Conservation (phyloP, 805 yeast genomes). For the Hanseniaspora nectarophila region DNA sequence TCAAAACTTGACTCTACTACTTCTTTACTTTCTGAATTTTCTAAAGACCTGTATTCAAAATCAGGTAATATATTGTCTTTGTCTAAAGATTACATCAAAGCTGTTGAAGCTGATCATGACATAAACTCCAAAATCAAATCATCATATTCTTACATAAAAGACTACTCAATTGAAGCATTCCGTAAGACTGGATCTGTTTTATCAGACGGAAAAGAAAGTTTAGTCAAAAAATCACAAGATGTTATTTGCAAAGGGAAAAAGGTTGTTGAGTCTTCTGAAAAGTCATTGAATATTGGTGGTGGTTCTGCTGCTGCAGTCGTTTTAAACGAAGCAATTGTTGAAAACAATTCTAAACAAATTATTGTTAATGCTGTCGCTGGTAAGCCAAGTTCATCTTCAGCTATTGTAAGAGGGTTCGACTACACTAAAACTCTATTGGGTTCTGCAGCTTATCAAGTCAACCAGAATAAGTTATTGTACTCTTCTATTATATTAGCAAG, state of each 20-base stretch:
- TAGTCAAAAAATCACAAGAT: background rate
- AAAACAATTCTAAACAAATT: background rate
- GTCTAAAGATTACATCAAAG: background rate
- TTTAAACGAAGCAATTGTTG: background rate
- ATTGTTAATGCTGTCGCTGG: background rate
- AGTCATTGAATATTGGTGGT: background rate
- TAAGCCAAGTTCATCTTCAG: background rate
- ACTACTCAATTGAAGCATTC: background rate
- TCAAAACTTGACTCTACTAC: background rate
- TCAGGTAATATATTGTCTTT: background rate
- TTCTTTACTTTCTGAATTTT: background rate
- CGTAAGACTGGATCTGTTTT: background rate
- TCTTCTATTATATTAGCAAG: conserved; percentile 7
- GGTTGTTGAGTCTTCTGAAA: too few relatives aligned
- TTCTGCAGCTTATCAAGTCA: background rate
- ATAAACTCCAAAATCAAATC: background rate
- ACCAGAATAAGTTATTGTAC: background rate
- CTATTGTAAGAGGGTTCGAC: background rate
- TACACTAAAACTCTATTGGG: background rate
- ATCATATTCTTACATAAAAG: background rate
- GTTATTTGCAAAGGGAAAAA: background rate
- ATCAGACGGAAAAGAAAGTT: background rate
- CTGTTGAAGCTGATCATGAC: background rate
- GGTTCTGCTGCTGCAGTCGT: background rate
- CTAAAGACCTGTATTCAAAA: background rate